phyloP scores from a whole-genome alignment of 2,329 filamentous ascomycete genomes.

The Nigrospora oryzae region DNA sequence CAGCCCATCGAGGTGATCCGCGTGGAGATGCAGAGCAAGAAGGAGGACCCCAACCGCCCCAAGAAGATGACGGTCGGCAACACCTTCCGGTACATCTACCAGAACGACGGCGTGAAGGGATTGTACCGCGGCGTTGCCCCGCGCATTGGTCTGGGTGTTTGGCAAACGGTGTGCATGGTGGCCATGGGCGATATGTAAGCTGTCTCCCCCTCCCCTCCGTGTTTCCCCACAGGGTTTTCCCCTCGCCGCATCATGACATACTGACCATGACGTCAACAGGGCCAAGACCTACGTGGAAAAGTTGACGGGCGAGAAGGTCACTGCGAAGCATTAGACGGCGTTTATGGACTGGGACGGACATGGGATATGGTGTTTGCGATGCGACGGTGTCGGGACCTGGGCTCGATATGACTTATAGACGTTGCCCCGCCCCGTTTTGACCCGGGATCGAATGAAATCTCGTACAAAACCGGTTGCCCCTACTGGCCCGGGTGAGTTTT shows the following conservation, averaged over 20 bases:
- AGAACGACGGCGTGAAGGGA: slow-evolving; percentile 78
- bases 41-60: slow-evolving; percentile 90
- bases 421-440: not conserved
- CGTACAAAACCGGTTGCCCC: too few relatives aligned
- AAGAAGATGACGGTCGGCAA: slow-evolving; percentile 98
- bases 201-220: slow-evolving; percentile 3
- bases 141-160: slow-evolving; percentile 89
- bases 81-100: slow-evolving; percentile 80
- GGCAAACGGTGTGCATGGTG: slow-evolving; percentile 99
- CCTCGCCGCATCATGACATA: not conserved
- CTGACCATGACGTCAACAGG: slow-evolving; percentile 30
- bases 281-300: slow-evolving; percentile 61
- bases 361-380: not conserved
- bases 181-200: slow-evolving; percentile 94
- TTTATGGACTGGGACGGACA: slow-evolving; percentile 7
- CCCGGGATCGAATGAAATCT: too few relatives aligned
- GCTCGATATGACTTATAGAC: not conserved
- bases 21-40: slow-evolving; percentile 99
- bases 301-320: slow-evolving; percentile 54
- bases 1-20: slow-evolving; percentile 99
- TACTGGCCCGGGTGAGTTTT: too few relatives aligned
- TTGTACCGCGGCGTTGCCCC: slow-evolving; percentile 94
- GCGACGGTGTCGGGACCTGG: not conserved
- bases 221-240: not conserved
- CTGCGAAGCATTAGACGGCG: slow-evolving; percentile 57